phyloP scores from a whole-genome alignment of 345 rosid genomes.

The Physaria fendleri region DNA sequence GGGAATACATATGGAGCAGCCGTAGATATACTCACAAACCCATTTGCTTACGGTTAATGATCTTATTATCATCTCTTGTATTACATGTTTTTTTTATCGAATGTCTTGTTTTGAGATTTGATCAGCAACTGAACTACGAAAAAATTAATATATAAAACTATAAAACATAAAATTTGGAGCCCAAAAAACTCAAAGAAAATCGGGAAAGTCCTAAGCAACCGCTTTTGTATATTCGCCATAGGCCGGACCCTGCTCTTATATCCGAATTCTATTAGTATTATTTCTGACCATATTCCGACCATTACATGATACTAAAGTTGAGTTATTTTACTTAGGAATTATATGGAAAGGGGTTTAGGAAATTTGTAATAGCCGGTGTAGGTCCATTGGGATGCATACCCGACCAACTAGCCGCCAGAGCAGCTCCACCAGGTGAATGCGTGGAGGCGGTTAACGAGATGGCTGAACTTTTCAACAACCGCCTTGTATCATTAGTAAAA shows the following conservation, averaged over 20 bases:
- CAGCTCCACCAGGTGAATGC: slow-evolving; percentile 38
- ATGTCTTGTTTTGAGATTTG: neutral
- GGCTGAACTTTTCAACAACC: slow-evolving; percentile 39
- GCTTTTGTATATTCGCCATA: no score
- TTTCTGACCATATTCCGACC: no score
- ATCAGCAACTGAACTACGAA: no score
- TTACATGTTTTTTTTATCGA: neutral
- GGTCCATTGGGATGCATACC: slow-evolving; percentile 72
- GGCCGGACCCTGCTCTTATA: no score
- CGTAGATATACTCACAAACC: slow-evolving; percentile 36
- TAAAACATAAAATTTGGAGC: no score
- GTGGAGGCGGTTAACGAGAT: slow-evolving; percentile 37
- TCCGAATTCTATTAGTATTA: no score
- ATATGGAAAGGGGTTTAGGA: slow-evolving; percentile 52
- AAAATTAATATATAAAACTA: no score
- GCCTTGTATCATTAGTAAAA: slow-evolving; percentile 42
- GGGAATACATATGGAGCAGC: slow-evolving; percentile 46
- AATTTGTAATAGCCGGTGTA: slow-evolving; percentile 50
- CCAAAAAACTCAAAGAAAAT: no score
- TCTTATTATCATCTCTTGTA: neutral
- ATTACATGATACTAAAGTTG: no score
- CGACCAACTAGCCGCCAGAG: slow-evolving; percentile 41
- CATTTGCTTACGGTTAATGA: slow-evolving; percentile 22
- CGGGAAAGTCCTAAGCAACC: no score
- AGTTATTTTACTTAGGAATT: no score